Conservation (phyloP, 1,139 yeast species). For the Candida buenavistaensis region DNA sequence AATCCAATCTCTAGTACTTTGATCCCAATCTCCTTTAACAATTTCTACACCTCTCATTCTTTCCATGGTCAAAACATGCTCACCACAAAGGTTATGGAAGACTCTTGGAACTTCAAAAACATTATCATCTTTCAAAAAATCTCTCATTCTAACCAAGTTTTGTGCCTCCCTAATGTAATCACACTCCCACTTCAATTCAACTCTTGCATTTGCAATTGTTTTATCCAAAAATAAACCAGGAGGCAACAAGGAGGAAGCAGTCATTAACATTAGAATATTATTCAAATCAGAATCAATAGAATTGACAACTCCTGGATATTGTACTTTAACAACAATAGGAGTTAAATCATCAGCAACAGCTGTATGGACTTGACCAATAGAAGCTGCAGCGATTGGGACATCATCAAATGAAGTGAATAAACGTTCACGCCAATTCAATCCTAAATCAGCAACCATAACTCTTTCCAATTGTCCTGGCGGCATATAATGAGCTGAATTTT, state of each 20-base stretch:
- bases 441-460: conserved; percentile 73
- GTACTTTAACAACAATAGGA: conserved; percentile 95
- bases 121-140: conserved; percentile 61
- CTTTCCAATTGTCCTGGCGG: conserved; percentile 86
- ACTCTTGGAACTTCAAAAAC: conserved; percentile 82
- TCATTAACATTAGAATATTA: conserved; percentile 73
- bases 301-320: conserved; percentile 96
- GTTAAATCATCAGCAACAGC: conserved; percentile 67
- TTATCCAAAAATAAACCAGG: conserved; percentile 90
- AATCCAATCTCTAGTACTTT: conserved; percentile 73
- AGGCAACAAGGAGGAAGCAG: conserved; percentile 86
- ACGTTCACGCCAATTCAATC: conserved; percentile 72
- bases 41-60: conserved; percentile 82
- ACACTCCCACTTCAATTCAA: conserved; percentile 96
- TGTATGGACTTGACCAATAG: conserved; percentile 93
- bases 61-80: conserved; percentile 88
- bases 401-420: conserved; percentile 75
- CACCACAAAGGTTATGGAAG: conserved; percentile 73
- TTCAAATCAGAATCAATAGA: conserved; percentile 93
- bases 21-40: conserved; percentile 74
- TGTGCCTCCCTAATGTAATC: conserved; percentile 91
- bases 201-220: conserved; percentile 90
- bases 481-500: conserved; percentile 95
- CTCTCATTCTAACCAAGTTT: conserved; percentile 68
- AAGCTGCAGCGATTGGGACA: conserved; percentile 94